Base-by-base conservation (phyloP, 1,284 basidiomycete species). In the Fistulina hepatica region DNA sequence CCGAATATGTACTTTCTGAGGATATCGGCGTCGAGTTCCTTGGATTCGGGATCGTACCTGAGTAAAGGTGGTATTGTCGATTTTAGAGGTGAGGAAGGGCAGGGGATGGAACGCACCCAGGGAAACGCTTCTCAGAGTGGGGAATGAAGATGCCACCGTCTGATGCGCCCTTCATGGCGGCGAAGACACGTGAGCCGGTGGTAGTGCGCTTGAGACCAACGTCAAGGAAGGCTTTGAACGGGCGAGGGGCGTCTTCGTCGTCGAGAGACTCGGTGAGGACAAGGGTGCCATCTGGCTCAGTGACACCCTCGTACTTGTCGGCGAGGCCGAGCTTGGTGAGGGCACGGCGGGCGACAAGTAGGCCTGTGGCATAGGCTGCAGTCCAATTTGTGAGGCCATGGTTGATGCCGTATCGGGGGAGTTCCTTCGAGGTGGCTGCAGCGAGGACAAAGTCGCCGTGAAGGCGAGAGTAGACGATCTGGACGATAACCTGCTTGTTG, bases 341-440 rank as follows among this genome's bases (percentile, higher is more conserved):
- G 28, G 93, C 94, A 58, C 95, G 91, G 52, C 95, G 92, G 44
- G 95, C 94, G 53, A 74, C 77, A 35, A 99, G 81, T 40, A 99
- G 81, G 61, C 95, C 95, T 54, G 95, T 97, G 39, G 95, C 95
- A 64, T 98, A 99, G 39, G 93, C 93, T 85, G 43, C 93, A 50
- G 92, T 73, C 95, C 95, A 98, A 75, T 98, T 98, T 49, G 93
- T 93, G 35, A 99, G 73, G 68, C 95, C 95, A 61, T 98, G 93
- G 64, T 89, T 88, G 67, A 98, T 95, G 49, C 95, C 95, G 62
- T 95, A 99, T 57, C 80, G 74, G 42, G 90, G 88, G 35, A 98
- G 82, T 67, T 99, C 95, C 59, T 74, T 77, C 43, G 95, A 97
- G 48, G 72, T 78, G 43, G 92, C 92, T 42, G 86, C 72, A 45